Evolutionary conservation across 2,329 filamentous ascomycete genomes (phyloP).

Genomic region (Verticillium alfalfae): DNA sequence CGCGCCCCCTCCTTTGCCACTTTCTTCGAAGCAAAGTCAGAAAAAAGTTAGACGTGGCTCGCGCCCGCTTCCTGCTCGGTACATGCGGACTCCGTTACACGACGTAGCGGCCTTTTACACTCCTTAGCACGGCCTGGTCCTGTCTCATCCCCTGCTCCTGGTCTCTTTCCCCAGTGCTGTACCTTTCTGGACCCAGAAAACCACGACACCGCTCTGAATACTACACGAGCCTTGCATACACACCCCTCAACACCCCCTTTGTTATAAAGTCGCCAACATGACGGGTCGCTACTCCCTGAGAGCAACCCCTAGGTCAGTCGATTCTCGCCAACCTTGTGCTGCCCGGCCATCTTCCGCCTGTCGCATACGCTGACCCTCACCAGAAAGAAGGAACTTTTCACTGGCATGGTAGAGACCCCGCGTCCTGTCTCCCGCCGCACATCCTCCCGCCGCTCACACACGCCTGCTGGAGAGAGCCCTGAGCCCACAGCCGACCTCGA

Average conservation of each 20-base stretch:
- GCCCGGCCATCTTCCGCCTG: background rate
- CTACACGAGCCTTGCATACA: slow-evolving; percentile 12
- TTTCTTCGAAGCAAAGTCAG: background rate
- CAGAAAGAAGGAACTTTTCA: slow-evolving; percentile 57
- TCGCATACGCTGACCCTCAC: slow-evolving; percentile 1
- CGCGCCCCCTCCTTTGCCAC: background rate
- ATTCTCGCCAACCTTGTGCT: background rate
- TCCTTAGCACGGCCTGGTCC: background rate
- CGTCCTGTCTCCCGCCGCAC: slow-evolving; percentile 23
- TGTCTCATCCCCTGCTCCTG: background rate
- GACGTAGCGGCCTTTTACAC: background rate
- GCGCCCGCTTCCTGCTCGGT: background rate
- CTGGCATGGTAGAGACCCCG: slow-evolving; percentile 57
- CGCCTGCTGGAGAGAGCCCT: slow-evolving; percentile 36
- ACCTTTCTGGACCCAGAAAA: background rate
- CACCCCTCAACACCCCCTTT: slow-evolving; percentile 2
- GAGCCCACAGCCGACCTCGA: slow-evolving; percentile 14
- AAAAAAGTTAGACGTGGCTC: background rate
- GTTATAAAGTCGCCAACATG: slow-evolving; percentile 19
- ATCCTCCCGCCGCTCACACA: slow-evolving; percentile 36
- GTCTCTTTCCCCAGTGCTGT: background rate
- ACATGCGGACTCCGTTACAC: background rate
- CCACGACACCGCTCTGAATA: background rate
- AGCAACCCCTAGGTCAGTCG: slow-evolving; percentile 29
- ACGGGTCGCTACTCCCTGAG: slow-evolving; percentile 30